These are phyloP conservation scores for Hypoxylon sp. DNA, from an alignment of 2,329 filamentous ascomycete species.

Conservation along the genomic window DNA sequence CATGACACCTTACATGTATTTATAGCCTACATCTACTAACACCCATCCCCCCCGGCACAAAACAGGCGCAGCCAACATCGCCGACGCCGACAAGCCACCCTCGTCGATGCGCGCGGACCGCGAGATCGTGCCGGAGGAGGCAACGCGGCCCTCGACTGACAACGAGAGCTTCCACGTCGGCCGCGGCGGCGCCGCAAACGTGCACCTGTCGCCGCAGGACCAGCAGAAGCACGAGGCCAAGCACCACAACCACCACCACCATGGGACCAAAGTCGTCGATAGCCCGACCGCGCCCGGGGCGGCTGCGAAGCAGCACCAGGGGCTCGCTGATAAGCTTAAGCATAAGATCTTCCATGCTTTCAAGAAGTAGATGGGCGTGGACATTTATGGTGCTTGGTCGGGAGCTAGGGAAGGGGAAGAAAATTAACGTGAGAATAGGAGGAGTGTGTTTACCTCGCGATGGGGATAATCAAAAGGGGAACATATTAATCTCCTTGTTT, in stretches of 20 bases:
- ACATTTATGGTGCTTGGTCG: neutral
- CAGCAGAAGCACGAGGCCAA: constrained; percentile 41
- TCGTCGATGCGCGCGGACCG: constrained; percentile 63
- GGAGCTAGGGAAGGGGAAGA: no score
- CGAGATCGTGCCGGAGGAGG: constrained; percentile 68
- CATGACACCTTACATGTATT: neutral
- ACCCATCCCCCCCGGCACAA: neutral
- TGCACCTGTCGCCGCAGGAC: constrained; percentile 57
- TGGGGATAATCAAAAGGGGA: constrained; percentile 3
- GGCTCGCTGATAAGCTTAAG: constrained; percentile 72
- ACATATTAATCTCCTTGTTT: constrained; percentile 8
- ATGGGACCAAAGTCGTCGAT: constrained; percentile 44
- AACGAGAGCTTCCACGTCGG: constrained; percentile 69
- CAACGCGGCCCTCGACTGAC: constrained; percentile 64
- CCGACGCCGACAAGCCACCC: constrained; percentile 61
- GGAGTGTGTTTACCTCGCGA: constrained; percentile 13
- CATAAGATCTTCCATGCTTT: constrained; percentile 66
- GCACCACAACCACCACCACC: constrained; percentile 24
- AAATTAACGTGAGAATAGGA: constrained; percentile 6
- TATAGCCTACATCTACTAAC: neutral
- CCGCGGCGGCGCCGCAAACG: constrained; percentile 73
- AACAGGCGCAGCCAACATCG: constrained; percentile 72
- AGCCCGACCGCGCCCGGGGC: constrained; percentile 51
- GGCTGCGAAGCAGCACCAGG: constrained; percentile 50
- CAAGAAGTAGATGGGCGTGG: constrained; percentile 59